A percentile compares a stretch with the other conserved stretches of the same genome.
Evolutionary conservation across 176 grass and related monocot genomes (phyloP).

Genomic region (Triticum urartu): DNA sequence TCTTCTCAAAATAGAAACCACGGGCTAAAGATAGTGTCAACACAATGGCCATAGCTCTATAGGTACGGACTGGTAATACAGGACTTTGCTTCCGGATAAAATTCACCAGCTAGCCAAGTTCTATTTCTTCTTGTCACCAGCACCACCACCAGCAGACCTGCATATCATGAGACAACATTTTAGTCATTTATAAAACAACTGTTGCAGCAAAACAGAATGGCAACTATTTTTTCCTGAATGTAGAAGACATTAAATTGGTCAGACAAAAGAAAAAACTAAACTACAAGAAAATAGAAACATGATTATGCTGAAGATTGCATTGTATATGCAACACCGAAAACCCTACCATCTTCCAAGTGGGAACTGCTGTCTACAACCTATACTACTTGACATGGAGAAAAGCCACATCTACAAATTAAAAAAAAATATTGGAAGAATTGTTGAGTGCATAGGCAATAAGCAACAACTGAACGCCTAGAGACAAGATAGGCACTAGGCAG

Average conservation of each 20-base stretch:
- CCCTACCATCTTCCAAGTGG: background rate
- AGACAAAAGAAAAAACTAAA: background rate
- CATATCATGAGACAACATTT: background rate
- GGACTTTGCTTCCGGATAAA: background rate
- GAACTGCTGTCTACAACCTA: background rate
- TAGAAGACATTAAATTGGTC: background rate
- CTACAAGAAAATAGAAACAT: background rate
- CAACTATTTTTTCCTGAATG: background rate
- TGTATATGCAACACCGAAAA: background rate
- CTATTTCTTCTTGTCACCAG: conserved; percentile 25
- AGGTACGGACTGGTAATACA: background rate
- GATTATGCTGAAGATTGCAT: background rate
- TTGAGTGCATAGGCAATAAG: background rate
- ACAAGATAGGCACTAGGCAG: background rate
- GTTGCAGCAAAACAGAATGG: background rate
- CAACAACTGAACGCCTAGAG: background rate
- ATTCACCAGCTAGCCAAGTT: background rate
- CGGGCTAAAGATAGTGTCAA: background rate
- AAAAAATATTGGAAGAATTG: background rate
- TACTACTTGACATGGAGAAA: background rate
- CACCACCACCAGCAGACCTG: conserved; percentile 14
- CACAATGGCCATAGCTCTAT: background rate
- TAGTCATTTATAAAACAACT: background rate
- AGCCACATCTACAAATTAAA: too few relatives aligned
- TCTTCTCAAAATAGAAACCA: background rate